Conservation (phyloP, 352 stramenopile genomes). For the Phytophthora tentaculata region DNA sequence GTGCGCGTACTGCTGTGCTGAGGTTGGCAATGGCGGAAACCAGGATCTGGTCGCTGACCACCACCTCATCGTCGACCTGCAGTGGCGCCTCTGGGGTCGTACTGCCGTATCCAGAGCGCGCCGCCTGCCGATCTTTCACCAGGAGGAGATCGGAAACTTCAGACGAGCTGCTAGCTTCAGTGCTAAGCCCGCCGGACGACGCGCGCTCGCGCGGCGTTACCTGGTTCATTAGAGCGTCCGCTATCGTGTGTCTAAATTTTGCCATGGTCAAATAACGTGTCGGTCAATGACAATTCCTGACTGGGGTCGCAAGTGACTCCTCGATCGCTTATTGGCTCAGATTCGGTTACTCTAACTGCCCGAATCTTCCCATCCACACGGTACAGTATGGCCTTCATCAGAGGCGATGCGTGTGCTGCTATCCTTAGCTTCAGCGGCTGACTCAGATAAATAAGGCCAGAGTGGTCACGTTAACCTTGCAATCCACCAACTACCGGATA, state of each 20-base stretch:
- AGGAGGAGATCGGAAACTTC: constrained; percentile 32
- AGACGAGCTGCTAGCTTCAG: constrained; percentile 25
- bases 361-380: constrained; percentile 7
- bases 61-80: constrained; percentile 6
- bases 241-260: no score
- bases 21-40: constrained; percentile 85
- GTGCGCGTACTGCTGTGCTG: constrained; percentile 66
- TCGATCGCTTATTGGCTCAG: constrained; percentile 23
- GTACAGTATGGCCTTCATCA: constrained; percentile 8
- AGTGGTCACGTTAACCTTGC: no score
- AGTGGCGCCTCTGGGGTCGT: constrained; percentile 15
- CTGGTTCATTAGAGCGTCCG: constrained; percentile 18
- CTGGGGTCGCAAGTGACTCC: constrained; percentile 24
- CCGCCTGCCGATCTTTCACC: constrained; percentile 21
- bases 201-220: constrained; percentile 23
- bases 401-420: constrained; percentile 3
- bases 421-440: background rate
- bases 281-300: constrained; percentile 19
- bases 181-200: constrained; percentile 17
- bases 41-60: constrained; percentile 52
- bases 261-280: background rate
- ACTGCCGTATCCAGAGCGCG: constrained; percentile 29
- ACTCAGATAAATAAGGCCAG: background rate
- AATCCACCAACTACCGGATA: no score
- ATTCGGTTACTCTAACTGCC: constrained; percentile 26